Base-by-base conservation (phyloP, 2,329 filamentous ascomycete species). In the Xylaria sp. region DNA sequence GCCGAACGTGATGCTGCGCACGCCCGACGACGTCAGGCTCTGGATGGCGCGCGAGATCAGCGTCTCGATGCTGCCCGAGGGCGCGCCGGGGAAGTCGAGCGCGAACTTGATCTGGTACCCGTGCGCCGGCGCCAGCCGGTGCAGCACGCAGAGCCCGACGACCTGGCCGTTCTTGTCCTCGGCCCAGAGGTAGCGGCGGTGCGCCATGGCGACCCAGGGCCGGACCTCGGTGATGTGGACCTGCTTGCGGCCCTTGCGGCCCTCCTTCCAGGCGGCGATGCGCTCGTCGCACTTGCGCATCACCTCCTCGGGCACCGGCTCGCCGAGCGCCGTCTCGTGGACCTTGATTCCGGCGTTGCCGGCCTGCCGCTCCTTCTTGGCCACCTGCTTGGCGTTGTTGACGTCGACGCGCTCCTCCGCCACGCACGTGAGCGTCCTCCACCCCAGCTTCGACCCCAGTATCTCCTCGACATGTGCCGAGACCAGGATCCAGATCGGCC, bases 91-190 rank as follows among this genome's bases (percentile, higher is more conserved):
- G 79, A 97, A 96, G 73, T 97, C 91, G 50, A 97, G 85, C n/a
- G 89, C 90, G 78, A 94, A 96, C 77, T 97, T 97, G 69, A 96
- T 88, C 76, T 97, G 92, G 85, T 91, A 95, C 50, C 92, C 92
- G 69, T 95, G 85, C 34, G 84, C 79, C 1, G 91, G 90, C 2
- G 89, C 84, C 22, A 97, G 84, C 71, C 91, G 89, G 48, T 90
- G 89, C 65, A 97, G 78, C 7, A 93, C 87, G n/a, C 93, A 88
- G 54, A 97, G 82, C 29, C 89, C 88, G 39, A 81, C 81, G 52
- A 97, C 84, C 55, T 81, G 84, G 59, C 89, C 89, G 16, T 90
- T 82, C 66, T 83, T 80, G 61, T 89, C 89, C 61, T 87, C 81
- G 8, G 91, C 89, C 65, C 91, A 89, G 68, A 92, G 90, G 77